Evolutionary conservation across 768 basidiomycete genomes (phyloP).

Genomic region (Lyophyllum atratum): DNA sequence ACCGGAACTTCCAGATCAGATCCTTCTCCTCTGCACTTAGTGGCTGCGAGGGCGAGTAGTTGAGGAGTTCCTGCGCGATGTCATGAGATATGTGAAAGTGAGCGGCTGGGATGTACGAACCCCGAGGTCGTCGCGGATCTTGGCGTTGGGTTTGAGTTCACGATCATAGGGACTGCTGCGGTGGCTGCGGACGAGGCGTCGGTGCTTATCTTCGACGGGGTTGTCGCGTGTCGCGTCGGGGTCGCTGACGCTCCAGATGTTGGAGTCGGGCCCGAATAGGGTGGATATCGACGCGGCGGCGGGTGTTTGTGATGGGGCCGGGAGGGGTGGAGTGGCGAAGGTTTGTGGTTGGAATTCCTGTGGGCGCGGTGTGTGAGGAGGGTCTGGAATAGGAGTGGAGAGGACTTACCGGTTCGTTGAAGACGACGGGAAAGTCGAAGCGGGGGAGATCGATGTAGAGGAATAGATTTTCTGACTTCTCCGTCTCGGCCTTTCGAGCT

Average conservation of each 20-base stretch:
- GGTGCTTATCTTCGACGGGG: constrained; percentile 96
- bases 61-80: constrained; percentile 72
- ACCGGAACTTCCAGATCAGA: constrained; percentile 98
- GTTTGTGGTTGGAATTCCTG: constrained; percentile 41
- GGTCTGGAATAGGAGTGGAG: not conserved
- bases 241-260: constrained; percentile 87
- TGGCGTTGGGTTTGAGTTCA: constrained; percentile 96
- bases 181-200: constrained; percentile 91
- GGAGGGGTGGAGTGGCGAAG: constrained; percentile 42
- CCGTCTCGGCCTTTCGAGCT: constrained; percentile 71
- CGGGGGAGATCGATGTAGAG: constrained; percentile 94
- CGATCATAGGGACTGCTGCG: constrained; percentile 92
- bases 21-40: constrained; percentile 94
- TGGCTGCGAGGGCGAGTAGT: constrained; percentile 86
- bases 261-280: constrained; percentile 61
- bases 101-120: constrained; percentile 44
- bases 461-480: constrained; percentile 92
- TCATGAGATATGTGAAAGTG: not conserved
- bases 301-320: constrained; percentile 44
- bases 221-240: constrained; percentile 92
- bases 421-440: constrained; percentile 97
- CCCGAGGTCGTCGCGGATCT: constrained; percentile 89
- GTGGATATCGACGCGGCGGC: constrained; percentile 47
- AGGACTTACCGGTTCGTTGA: constrained; percentile 77
- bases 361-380: not conserved